Evolutionary conservation across 139 green algal species (phyloP).

Genomic region (Coccomyxa sp.): DNA sequence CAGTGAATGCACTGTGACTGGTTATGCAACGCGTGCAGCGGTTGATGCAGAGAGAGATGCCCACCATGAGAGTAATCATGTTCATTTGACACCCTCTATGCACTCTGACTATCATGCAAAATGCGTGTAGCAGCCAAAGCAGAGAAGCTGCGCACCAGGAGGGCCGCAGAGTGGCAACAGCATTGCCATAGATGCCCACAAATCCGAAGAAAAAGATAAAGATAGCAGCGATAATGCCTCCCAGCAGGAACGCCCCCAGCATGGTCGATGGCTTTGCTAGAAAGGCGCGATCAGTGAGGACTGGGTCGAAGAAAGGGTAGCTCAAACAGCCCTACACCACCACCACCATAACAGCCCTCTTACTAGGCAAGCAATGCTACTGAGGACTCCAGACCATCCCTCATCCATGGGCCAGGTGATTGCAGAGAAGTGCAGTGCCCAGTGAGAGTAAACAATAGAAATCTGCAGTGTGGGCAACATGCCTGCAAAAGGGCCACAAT

Average conservation of each 20-base stretch:
- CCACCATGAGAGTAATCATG: not conserved
- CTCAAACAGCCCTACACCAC: conserved; percentile 12
- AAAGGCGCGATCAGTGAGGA: conserved; percentile 27
- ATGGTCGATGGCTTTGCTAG: conserved; percentile 17
- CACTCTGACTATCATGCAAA: not conserved
- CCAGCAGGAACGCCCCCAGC: conserved; percentile 20
- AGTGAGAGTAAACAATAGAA: no score
- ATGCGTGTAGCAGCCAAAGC: not conserved
- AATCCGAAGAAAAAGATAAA: conserved; percentile 29
- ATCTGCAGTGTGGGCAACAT: no score
- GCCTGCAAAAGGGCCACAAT: conserved; percentile 21
- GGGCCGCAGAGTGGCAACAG: conserved; percentile 7
- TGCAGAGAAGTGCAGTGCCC: no score
- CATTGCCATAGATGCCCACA: conserved; percentile 24
- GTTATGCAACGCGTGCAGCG: no score
- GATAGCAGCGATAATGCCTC: not conserved
- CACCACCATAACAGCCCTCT: not conserved
- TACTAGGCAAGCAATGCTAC: not conserved
- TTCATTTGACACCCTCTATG: not conserved
- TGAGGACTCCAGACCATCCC: not conserved
- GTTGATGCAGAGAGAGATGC: no score
- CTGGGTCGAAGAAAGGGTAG: conserved; percentile 27
- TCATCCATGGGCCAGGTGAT: not conserved
- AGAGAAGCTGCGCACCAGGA: not conserved
- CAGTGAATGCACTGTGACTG: no score